Evolutionary conservation across 2,329 filamentous ascomycete genomes (phyloP).

Genomic region (Phoma sp.): DNA sequence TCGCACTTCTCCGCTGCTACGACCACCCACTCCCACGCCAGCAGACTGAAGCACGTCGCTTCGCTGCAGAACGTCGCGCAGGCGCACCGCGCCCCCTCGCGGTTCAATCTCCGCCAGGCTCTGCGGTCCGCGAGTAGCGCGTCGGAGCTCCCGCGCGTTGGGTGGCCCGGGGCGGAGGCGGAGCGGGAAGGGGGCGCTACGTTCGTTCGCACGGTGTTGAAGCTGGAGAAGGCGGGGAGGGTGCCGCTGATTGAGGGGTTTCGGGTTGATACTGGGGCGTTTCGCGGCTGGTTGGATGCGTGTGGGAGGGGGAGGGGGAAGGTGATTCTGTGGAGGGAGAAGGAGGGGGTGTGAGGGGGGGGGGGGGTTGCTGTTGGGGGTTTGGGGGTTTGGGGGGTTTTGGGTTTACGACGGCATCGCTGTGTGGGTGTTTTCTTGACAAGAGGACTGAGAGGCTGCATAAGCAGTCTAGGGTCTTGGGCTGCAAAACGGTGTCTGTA

Average conservation of each 20-base stretch:
- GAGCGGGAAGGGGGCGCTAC: slow-evolving; percentile 9
- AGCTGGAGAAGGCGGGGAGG: slow-evolving; percentile 23
- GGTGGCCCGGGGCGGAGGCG: too few species aligned
- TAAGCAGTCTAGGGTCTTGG: too few species aligned
- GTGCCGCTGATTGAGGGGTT: slow-evolving; percentile 33
- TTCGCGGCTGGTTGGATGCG: slow-evolving; percentile 26
- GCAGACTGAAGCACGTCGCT: slow-evolving; percentile 9
- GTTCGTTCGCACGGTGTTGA: slow-evolving; percentile 23
- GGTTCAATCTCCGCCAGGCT: slow-evolving; percentile 1
- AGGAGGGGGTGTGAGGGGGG: background rate
- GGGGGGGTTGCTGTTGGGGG: too few species aligned
- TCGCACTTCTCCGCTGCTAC: background rate
- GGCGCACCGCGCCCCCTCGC: background rate
- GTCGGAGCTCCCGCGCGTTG: slow-evolving; percentile 5
- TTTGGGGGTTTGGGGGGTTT: too few species aligned
- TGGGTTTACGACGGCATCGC: too few species aligned
- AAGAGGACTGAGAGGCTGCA: too few species aligned
- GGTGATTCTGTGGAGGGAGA: slow-evolving; percentile 42
- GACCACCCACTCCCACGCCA: background rate
- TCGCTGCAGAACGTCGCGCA: slow-evolving; percentile 16
- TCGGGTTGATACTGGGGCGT: slow-evolving; percentile 24
- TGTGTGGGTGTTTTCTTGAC: too few species aligned
- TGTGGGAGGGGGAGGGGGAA: slow-evolving; percentile 32
- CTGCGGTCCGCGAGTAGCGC: slow-evolving; percentile 14
- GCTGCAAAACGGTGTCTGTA: too few species aligned